phyloP scores from a whole-genome alignment of 805 yeast species.

The Kurtzmaniella fragi region DNA sequence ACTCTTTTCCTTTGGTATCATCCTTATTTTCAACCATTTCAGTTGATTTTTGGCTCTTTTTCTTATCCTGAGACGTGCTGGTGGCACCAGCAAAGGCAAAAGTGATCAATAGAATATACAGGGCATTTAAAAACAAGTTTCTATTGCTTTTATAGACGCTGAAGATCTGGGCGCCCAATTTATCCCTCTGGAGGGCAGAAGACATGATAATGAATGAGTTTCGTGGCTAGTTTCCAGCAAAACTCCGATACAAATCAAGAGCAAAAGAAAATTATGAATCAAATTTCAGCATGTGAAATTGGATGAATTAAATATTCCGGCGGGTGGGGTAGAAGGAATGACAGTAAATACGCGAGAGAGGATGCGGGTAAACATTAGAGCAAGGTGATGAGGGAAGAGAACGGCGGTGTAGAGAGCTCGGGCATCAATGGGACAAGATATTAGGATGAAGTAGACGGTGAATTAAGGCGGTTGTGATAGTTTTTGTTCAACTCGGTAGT shows the following conservation, averaged over 20 bases:
- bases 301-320: neutral
- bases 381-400: too few species aligned
- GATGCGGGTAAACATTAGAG: neutral
- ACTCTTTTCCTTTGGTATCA: constrained; percentile 4
- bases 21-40: constrained; percentile 6
- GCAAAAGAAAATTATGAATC: too few species aligned
- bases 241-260: neutral
- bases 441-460: too few species aligned
- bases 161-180: constrained; percentile 21
- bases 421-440: too few species aligned
- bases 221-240: neutral
- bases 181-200: neutral
- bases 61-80: constrained; percentile 6
- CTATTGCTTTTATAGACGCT: constrained; percentile 36
- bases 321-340: neutral
- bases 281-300: too few species aligned
- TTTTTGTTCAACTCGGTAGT: too few species aligned
- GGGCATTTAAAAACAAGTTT: constrained; percentile 34
- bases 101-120: constrained; percentile 36
- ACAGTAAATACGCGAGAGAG: neutral
- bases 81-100: constrained; percentile 42
- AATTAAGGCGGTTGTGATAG: too few species aligned
- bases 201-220: neutral
- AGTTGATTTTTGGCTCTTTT: neutral
- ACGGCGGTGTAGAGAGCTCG: too few species aligned